Conservation (phyloP, 805 yeast genomes). For the Blastobotrys mokoenaii region DNA sequence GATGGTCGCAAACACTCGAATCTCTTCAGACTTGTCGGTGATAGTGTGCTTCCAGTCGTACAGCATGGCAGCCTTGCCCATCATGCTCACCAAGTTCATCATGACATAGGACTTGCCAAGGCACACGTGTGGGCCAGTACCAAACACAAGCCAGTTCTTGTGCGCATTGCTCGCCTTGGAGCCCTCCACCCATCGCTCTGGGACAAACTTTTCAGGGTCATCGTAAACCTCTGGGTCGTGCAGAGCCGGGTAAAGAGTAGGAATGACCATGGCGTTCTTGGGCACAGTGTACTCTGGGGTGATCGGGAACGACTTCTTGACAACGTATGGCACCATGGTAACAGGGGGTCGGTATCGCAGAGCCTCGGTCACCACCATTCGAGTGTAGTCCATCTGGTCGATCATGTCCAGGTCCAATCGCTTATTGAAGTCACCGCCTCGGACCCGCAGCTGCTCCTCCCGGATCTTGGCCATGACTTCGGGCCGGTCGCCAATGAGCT, state of each 20-base stretch:
- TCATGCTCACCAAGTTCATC: slow-evolving; percentile 78
- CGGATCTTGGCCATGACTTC: slow-evolving; percentile 80
- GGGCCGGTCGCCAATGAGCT: slow-evolving; percentile 90
- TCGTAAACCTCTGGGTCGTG: slow-evolving; percentile 97
- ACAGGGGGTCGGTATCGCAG: slow-evolving; percentile 97
- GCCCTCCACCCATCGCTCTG: slow-evolving; percentile 86
- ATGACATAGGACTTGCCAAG: slow-evolving; percentile 90
- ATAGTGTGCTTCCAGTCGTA: slow-evolving; percentile 76
- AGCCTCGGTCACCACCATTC: slow-evolving; percentile 84
- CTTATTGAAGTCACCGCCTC: slow-evolving; percentile 62
- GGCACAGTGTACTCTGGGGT: slow-evolving; percentile 83
- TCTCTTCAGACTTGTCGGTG: slow-evolving; percentile 81
- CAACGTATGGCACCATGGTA: slow-evolving; percentile 95
- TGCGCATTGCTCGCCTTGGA: slow-evolving; percentile 66
- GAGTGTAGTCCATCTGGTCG: slow-evolving; percentile 80
- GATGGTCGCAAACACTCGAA: slow-evolving; percentile 94
- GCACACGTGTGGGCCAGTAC: slow-evolving; percentile 95
- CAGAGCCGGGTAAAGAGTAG: slow-evolving; percentile 89
- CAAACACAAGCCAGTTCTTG: slow-evolving; percentile 94
- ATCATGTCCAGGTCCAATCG: slow-evolving; percentile 65
- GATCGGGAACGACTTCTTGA: slow-evolving; percentile 77
- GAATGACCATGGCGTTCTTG: slow-evolving; percentile 94
- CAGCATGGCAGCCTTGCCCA: slow-evolving; percentile 82
- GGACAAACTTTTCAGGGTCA: slow-evolving; percentile 87
- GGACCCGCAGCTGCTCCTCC: slow-evolving; percentile 80